Conservation (phyloP, 2,329 filamentous ascomycete species). For the Aureobasidium subglaciale region DNA sequence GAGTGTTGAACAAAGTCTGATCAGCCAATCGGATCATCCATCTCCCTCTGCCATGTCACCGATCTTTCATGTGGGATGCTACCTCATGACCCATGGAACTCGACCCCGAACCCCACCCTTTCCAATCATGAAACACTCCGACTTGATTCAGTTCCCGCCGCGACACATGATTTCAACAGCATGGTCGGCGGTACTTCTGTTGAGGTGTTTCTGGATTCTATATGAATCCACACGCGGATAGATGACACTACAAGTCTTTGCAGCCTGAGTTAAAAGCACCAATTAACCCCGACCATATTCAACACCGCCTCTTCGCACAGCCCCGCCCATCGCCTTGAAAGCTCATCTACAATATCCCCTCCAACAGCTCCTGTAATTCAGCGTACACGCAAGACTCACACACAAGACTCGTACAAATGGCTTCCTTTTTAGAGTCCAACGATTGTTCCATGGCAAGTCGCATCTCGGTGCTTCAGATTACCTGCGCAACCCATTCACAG, state of each 20-base stretch:
- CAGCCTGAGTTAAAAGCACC: constrained; percentile 8
- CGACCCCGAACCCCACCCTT: constrained; percentile 9
- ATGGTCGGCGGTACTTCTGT: constrained; percentile 7
- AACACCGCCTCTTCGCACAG: constrained; percentile 11
- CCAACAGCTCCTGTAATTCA: not conserved
- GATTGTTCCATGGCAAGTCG: constrained; percentile 6
- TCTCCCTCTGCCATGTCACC: constrained; percentile 8
- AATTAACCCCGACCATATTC: not conserved
- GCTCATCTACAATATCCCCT: not conserved
- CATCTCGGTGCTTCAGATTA: not conserved
- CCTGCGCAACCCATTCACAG: constrained; percentile 10
- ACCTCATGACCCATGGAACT: constrained; percentile 13
- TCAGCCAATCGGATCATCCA: constrained; percentile 6
- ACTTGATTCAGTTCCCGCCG: constrained; percentile 1
- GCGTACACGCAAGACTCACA: not conserved
- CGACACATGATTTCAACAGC: constrained; percentile 9
- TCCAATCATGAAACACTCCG: constrained; percentile 12
- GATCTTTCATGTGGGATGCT: not conserved
- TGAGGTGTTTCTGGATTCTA: constrained; percentile 5
- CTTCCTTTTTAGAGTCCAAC: constrained; percentile 3
- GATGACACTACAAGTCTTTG: not conserved
- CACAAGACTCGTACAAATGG: constrained; percentile 8
- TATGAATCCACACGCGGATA: not conserved
- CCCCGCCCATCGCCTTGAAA: not conserved
- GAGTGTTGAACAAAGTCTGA: constrained; percentile 13